A percentile compares a stretch with the other conserved stretches of the same genome.
Evolutionary conservation across 2,329 filamentous ascomycete species (phyloP).

Genomic region (Rhexocercosporidium sp.): DNA sequence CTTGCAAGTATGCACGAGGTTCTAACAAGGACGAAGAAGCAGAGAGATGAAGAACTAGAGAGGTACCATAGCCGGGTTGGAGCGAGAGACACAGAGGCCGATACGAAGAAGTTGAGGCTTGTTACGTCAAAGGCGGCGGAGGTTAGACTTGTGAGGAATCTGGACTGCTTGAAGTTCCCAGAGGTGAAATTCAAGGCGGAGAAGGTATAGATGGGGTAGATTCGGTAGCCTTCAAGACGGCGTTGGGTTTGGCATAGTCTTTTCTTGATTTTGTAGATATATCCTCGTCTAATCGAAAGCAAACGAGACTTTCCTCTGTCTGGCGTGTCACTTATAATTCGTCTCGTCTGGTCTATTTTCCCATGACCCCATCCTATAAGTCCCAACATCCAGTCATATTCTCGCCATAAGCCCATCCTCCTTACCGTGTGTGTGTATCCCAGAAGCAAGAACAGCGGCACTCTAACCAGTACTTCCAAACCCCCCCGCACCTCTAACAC

Average conservation of each 20-base stretch:
- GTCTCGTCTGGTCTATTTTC: constrained; percentile 6
- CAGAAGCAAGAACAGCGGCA: not conserved
- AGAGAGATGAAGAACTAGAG: constrained; percentile 69
- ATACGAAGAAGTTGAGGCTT: constrained; percentile 39
- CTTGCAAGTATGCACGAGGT: constrained; percentile 92
- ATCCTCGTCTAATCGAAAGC: not conserved
- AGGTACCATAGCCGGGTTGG: constrained; percentile 53
- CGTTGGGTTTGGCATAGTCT: constrained; percentile 1
- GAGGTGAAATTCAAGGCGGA: constrained; percentile 65
- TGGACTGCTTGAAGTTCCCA: constrained; percentile 70
- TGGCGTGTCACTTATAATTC: not conserved
- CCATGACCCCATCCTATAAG: not conserved
- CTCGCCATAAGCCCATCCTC: not conserved
- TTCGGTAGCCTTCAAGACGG: not conserved
- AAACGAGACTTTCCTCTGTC: not conserved
- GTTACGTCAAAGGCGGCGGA: constrained; percentile 82
- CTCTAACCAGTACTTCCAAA: constrained; percentile 82
- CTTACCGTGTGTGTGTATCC: not conserved
- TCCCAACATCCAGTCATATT: constrained; percentile 10
- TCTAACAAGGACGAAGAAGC: constrained; percentile 68
- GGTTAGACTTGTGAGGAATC: constrained; percentile 79
- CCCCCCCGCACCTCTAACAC: constrained; percentile 85
- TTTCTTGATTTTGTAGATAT: constrained; percentile 5
- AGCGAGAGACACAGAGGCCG: constrained; percentile 46
- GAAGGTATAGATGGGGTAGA: constrained; percentile 44